These are phyloP conservation scores for grape (Vitis vinifera) DNA, from an alignment of 164 flowering plant species.

Conservation along the genomic window DNA sequence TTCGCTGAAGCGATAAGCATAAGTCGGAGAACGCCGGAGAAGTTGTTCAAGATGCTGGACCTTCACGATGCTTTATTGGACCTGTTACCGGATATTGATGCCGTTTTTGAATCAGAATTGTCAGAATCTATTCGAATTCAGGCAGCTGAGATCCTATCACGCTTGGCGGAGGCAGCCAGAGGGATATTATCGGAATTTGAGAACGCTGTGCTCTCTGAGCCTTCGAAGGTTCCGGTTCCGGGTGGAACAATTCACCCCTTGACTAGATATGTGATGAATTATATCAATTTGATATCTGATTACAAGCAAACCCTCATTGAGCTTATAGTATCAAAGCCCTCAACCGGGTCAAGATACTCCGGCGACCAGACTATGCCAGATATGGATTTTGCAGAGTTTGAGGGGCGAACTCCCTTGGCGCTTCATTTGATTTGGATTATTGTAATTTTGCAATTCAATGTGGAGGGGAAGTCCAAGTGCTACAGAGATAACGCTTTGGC, in stretches of 20 bases:
- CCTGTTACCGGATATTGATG: conserved; percentile 65
- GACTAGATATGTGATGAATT: conserved; percentile 92
- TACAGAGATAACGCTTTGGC: conserved; percentile 68
- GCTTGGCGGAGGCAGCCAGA: conserved; percentile 78
- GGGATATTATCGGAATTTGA: conserved; percentile 86
- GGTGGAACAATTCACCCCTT: conserved; percentile 89
- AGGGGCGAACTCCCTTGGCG: conserved; percentile 52
- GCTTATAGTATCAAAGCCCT: conserved; percentile 68
- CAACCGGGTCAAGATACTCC: conserved; percentile 51
- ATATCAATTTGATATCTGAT: conserved; percentile 71
- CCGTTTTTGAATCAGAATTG: conserved; percentile 52
- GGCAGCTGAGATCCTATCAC: conserved; percentile 62
- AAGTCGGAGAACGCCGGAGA: conserved; percentile 80
- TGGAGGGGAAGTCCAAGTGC: conserved; percentile 77
- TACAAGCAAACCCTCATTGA: conserved; percentile 66
- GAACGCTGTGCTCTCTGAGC: conserved; percentile 73
- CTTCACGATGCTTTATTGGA: conserved; percentile 69
- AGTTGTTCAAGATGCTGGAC: conserved; percentile 79
- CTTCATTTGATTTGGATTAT: conserved; percentile 86
- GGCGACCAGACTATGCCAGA: conserved; percentile 54
- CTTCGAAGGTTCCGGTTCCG: conserved; percentile 66
- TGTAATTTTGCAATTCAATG: conserved; percentile 60
- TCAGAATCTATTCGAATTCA: conserved; percentile 62
- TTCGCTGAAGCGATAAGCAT: conserved; percentile 90
- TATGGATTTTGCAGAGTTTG: conserved; percentile 57